These are phyloP conservation scores for Chlorella sp. DNA, from an alignment of 139 green algal genomes.

Conservation along the genomic window DNA sequence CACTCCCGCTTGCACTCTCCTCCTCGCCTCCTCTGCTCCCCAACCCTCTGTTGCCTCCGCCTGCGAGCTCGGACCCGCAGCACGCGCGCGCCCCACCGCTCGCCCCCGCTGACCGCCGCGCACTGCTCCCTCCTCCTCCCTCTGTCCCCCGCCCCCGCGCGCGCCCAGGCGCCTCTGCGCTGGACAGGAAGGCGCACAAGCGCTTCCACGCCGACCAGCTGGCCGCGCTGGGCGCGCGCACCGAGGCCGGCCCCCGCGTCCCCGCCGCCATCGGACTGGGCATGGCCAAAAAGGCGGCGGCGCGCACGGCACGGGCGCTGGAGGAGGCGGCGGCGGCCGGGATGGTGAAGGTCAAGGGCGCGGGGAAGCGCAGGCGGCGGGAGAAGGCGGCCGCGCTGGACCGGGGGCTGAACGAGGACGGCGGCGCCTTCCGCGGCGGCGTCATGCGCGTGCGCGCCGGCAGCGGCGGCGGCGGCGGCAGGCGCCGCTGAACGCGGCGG, in stretches of 20 bases:
- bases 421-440: slow-evolving; percentile 53
- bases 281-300: slow-evolving; percentile 48
- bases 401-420: slow-evolving; percentile 61
- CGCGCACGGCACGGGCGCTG: slow-evolving; percentile 50
- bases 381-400: slow-evolving; percentile 39
- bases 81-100: background rate
- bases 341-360: slow-evolving; percentile 60
- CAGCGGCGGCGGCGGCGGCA: background rate
- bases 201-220: slow-evolving; percentile 58
- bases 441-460: slow-evolving; percentile 44
- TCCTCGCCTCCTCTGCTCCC: background rate
- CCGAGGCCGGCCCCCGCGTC: slow-evolving; percentile 45
- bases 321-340: slow-evolving; percentile 57
- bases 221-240: slow-evolving; percentile 50
- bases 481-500: background rate
- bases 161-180: slow-evolving; percentile 43
- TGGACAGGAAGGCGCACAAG: slow-evolving; percentile 67
- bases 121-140: background rate
- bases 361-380: slow-evolving; percentile 59
- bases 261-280: slow-evolving; percentile 50
- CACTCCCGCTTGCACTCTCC: background rate
- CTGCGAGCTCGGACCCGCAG: background rate
- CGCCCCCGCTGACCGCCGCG: background rate
- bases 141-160: background rate
- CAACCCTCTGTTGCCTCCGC: background rate